phyloP scores from a whole-genome alignment of 78 protist genomes.

The Speleostelium caveatum region DNA sequence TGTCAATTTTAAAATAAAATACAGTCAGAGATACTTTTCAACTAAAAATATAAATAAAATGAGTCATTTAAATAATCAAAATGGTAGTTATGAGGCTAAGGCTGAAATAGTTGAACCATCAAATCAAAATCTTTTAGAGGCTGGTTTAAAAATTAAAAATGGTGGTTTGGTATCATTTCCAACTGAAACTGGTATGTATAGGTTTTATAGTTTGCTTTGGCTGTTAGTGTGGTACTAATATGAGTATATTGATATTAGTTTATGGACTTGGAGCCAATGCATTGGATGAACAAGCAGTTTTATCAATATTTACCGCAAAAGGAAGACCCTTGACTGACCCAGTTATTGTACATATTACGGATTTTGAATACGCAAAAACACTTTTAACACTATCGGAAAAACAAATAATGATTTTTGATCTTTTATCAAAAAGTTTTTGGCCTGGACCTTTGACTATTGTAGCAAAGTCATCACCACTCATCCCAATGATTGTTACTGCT shows the following conservation, averaged over 20 bases:
- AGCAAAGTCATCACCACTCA: slow-evolving; percentile 20
- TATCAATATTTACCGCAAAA: slow-evolving; percentile 84
- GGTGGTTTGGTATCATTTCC: slow-evolving; percentile 93
- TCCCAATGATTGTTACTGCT: slow-evolving; percentile 83
- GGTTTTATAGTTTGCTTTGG: background rate
- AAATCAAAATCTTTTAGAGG: slow-evolving; percentile 19
- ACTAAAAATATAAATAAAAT: too few relatives aligned
- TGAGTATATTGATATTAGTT: slow-evolving; percentile 54
- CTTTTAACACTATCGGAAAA: slow-evolving; percentile 17
- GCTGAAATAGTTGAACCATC: slow-evolving; percentile 36
- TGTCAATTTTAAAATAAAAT: too few relatives aligned
- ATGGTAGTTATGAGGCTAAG: background rate
- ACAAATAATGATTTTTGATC: slow-evolving; percentile 18
- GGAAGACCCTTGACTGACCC: slow-evolving; percentile 94
- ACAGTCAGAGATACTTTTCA: too few relatives aligned
- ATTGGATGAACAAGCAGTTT: slow-evolving; percentile 86
- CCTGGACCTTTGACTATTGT: slow-evolving; percentile 96
- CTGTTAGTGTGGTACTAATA: background rate
- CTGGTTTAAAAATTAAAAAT: slow-evolving; percentile 45
- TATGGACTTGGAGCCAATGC: slow-evolving; percentile 97
- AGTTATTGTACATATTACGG: slow-evolving; percentile 92
- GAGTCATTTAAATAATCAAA: background rate
- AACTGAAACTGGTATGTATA: slow-evolving; percentile 90
- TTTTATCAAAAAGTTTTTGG: slow-evolving; percentile 81
- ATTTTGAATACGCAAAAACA: slow-evolving; percentile 26